Base-by-base conservation (phyloP, 2,329 filamentous ascomycete genomes). In the Macroventuria anomochaeta region DNA sequence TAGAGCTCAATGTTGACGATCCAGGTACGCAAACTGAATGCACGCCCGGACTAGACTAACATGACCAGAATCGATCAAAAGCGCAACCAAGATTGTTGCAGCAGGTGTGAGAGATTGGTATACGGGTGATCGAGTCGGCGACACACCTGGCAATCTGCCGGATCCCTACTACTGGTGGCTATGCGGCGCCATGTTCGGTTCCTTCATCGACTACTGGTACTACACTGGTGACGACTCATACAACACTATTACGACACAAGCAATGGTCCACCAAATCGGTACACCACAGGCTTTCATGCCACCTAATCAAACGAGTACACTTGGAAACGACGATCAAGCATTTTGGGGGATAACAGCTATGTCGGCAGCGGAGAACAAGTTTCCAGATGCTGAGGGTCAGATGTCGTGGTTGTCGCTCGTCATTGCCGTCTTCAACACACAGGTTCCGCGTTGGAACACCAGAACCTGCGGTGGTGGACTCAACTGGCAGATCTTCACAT, bases 401-500 rank as follows among this genome's bases (percentile, higher is more conserved):
- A 61, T 74, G 18, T 61, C 63, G 5, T 90, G 86, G 85, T 76
- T 88, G 21, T 77, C 85, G n/a, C 79, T 93, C 21, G 83, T 84
- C 7, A 79, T 82, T 61, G 89, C 88, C 55, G 84, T 90, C 23
- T 93, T 89, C 80, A 86, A 91, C 70, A 80, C 82, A 21, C 87
- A 91, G 68, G 80, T 78, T 3, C 71, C 70, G 20, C 83, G 90
- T 38, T 93, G 90, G 90, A 85, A 92, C 68, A 78, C 75, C 0
- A 75, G 77, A 0, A 74, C 77, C 36, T 93, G 90, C 66, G 81
- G 79, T 21, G 90, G 90, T 47, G 90, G 90, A 18, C 56, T 63
- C 10, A 63, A 64, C 41, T 92, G 89, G 89, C 90, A 95, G 76
- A 91, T 95, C 59, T 91, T 87, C 70, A 74, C 80, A 1, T 83